These are phyloP conservation scores for Hypocrella siamensis DNA, from an alignment of 2,329 filamentous ascomycete species.

Conservation along the genomic window DNA sequence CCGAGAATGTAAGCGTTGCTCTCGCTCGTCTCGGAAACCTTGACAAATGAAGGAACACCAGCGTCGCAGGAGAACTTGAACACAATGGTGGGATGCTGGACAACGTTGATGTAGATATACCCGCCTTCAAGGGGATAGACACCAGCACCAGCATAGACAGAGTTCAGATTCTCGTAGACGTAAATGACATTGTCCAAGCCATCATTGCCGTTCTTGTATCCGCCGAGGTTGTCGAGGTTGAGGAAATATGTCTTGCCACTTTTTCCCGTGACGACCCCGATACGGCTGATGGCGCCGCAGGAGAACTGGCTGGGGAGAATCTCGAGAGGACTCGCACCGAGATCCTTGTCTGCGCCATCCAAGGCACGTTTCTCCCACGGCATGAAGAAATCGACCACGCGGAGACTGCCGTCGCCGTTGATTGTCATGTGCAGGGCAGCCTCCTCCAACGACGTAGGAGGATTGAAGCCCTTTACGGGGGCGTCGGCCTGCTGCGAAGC, in stretches of 20 bases:
- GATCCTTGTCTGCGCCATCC: constrained; percentile 33
- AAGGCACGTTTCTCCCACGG: constrained; percentile 33
- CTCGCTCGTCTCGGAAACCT: constrained; percentile 32
- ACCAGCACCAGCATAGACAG: constrained; percentile 29
- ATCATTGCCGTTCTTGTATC: constrained; percentile 20
- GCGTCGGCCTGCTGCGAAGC: constrained; percentile 21
- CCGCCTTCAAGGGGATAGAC: constrained; percentile 32
- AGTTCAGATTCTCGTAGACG: constrained; percentile 25
- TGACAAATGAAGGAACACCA: constrained; percentile 36
- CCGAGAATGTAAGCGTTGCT: constrained; percentile 37
- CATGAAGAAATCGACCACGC: constrained; percentile 36
- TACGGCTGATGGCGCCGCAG: constrained; percentile 25
- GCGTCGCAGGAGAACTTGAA: constrained; percentile 40
- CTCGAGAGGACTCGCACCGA: constrained; percentile 30
- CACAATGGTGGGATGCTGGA: constrained; percentile 36
- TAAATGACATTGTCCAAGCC: constrained; percentile 27
- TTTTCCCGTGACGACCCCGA: constrained; percentile 34
- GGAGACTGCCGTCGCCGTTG: constrained; percentile 23
- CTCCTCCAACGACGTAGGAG: constrained; percentile 26
- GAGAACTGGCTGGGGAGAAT: constrained; percentile 24
- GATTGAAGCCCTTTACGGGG: constrained; percentile 20
- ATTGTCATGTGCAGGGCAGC: constrained; percentile 27
- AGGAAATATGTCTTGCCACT: constrained; percentile 31
- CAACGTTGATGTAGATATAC: constrained; percentile 33
- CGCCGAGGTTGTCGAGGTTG: constrained; percentile 23